Evolutionary conservation across 2,329 filamentous ascomycete species (phyloP), one percentile per base, ranked within the genome.

Genomic region (Ceratocystis colombiana): DNA sequence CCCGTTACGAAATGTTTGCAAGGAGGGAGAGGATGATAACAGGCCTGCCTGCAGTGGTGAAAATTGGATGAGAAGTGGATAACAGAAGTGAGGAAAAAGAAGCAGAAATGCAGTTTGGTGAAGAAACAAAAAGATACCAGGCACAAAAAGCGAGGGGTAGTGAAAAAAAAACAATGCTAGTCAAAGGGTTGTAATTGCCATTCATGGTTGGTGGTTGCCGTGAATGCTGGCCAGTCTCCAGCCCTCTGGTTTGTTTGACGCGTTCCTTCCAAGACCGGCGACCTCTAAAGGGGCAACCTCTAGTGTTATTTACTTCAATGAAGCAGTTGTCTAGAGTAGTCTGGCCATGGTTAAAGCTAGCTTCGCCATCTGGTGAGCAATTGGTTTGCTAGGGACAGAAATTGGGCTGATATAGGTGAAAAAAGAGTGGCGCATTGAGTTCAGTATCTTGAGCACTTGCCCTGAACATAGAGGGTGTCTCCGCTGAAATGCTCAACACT

Each of bases 61-160:
- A 62, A 55, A 57, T 53, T 62, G 30, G 46, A 48, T 55, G 65
- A 64, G 53, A 30, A 59, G 46, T 10, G 50, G 20, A 41, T 53
- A 53, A 25, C n/a, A 25, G 48, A 53, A 37, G 8, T 30, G 20
- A 25, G 5, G n/a, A 55, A 55, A 20, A 41, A 64, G 48, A 44
- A 44, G 25, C 15, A 25, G 48, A 53, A 53, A 41, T 15, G 33
- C 17, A 25, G 64, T 25, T 44, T n/a, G 44, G 33, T 30, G 45
- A 61, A 62, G 61, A 7, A 50, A 62, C 17, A 7, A 37, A 25
- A 57, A 62, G n/a, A 44, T 28, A 7, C 48, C 15, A 30, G 33
- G 5, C 28, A 15, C 17, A 37, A 64, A 53, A 50, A 64, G 28
- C n/a, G 46, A 12, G 12, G 30, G 62, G 28, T 7, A 17, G 44